These are phyloP conservation scores for Phoenix dactylifera DNA, from an alignment of 176 grass and related monocot species.

Conservation along the genomic window DNA sequence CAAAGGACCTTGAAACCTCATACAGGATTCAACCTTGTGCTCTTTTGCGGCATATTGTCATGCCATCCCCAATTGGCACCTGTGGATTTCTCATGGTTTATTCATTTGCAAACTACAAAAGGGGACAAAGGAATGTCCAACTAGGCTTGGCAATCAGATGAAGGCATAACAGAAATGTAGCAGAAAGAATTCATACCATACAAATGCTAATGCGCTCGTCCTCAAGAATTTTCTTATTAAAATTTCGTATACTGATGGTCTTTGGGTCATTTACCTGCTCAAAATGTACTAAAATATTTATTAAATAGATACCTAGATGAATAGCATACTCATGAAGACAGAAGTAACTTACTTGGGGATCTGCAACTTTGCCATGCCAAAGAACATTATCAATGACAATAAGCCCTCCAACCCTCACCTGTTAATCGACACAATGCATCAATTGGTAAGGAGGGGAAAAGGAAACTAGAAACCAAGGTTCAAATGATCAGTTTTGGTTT, in stretches of 20 bases:
- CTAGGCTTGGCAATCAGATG: too few relatives aligned
- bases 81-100: constrained; percentile 17
- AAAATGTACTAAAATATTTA: too few relatives aligned
- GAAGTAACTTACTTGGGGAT: constrained; percentile 44
- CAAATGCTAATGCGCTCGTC: constrained; percentile 66
- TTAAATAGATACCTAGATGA: too few relatives aligned
- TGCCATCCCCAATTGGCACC: constrained; percentile 91
- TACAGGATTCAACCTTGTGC: constrained; percentile 22
- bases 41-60: constrained; percentile 89
- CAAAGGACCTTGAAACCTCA: too few relatives aligned
- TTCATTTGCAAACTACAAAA: too few relatives aligned
- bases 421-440: background rate
- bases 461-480: too few relatives aligned
- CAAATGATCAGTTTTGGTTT: too few relatives aligned
- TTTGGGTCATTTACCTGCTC: constrained; percentile 67
- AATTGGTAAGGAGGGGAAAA: too few relatives aligned
- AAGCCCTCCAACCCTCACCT: constrained; percentile 82
- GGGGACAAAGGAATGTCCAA: too few relatives aligned
- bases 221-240: constrained; percentile 90
- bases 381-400: constrained; percentile 98
- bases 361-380: constrained; percentile 88
- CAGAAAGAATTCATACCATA: constrained; percentile 37
- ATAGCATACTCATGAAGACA: background rate
- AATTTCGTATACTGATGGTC: constrained; percentile 81
- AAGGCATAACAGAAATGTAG: too few relatives aligned